Conservation (phyloP, 2,329 filamentous ascomycete species). For the Rosellinia necatrix region DNA sequence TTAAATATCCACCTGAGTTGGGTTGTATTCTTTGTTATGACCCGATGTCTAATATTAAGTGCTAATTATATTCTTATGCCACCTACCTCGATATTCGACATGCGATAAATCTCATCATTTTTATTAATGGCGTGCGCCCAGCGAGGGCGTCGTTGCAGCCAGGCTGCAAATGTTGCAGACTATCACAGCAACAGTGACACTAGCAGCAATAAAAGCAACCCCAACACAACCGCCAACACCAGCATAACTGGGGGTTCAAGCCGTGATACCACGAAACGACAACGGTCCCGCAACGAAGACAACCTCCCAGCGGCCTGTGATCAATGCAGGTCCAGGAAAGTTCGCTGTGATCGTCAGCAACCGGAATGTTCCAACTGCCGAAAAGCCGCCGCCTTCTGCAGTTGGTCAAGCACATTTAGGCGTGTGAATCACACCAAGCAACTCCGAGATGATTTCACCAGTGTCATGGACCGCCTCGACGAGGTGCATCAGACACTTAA, state of each 20-base stretch:
- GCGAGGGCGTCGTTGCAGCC: constrained; percentile 4
- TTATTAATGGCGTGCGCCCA: constrained; percentile 11
- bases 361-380: constrained; percentile 5
- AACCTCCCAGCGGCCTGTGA: constrained; percentile 15
- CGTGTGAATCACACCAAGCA: constrained; percentile 18
- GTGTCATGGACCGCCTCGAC: constrained; percentile 12
- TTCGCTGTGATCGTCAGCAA: constrained; percentile 16
- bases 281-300: constrained; percentile 14
- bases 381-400: not conserved
- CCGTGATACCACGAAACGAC: constrained; percentile 5
- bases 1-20: not conserved
- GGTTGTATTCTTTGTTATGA: not conserved
- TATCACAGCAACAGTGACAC: constrained; percentile 10
- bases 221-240: not conserved
- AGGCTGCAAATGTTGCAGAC: constrained; percentile 2
- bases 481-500: constrained; percentile 14
- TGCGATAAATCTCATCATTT: too few species aligned
- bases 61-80: not conserved
- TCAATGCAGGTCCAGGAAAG: constrained; percentile 15
- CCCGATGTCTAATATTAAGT: not conserved
- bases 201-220: constrained; percentile 7
- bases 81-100: not conserved
- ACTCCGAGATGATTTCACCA: constrained; percentile 14
- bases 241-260: not conserved
- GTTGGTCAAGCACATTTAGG: constrained; percentile 3